A percentile compares a stretch with the other conserved stretches of the same genome.
Evolutionary conservation across 1,284 basidiomycete species (phyloP).

Genomic region (Malassezia yamatoensis): DNA sequence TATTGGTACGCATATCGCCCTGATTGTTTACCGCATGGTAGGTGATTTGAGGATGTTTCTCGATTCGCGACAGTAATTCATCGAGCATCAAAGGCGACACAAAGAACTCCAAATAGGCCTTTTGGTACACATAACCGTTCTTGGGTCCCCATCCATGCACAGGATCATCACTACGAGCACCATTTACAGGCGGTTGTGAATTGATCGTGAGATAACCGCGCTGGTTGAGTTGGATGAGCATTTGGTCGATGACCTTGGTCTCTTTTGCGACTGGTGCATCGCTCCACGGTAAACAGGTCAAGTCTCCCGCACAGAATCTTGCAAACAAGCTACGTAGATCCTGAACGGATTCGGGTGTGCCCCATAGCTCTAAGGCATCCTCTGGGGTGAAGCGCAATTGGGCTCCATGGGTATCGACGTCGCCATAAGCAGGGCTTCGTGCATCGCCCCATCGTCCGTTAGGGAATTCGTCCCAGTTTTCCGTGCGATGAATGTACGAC

Average conservation of each 20-base stretch:
- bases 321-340: slow-evolving; percentile 48
- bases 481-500: slow-evolving; percentile 46
- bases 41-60: slow-evolving; percentile 77
- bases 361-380: slow-evolving; percentile 53
- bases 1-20: slow-evolving; percentile 88
- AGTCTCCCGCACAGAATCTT: slow-evolving; percentile 47
- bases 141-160: slow-evolving; percentile 52
- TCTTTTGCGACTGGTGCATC: slow-evolving; percentile 75
- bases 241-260: slow-evolving; percentile 68
- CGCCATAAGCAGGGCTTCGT: slow-evolving; percentile 90
- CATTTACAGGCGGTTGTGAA: slow-evolving; percentile 87
- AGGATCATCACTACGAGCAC: slow-evolving; percentile 61
- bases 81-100: slow-evolving; percentile 65
- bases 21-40: slow-evolving; percentile 80
- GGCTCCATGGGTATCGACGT: slow-evolving; percentile 77
- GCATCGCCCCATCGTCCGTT: slow-evolving; percentile 97
- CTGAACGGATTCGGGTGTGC: slow-evolving; percentile 22
- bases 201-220: slow-evolving; percentile 89
- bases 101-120: slow-evolving; percentile 96
- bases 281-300: slow-evolving; percentile 80
- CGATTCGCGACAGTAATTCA: slow-evolving; percentile 70
- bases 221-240: slow-evolving; percentile 74
- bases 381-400: slow-evolving; percentile 60
- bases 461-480: slow-evolving; percentile 89
- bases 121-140: slow-evolving; percentile 51